Percentiles rank a stretch among this genome's conserved stretches.
Evolutionary conservation across 2,329 filamentous ascomycete species (phyloP).

Genomic region (Hypoxylon sp.): DNA sequence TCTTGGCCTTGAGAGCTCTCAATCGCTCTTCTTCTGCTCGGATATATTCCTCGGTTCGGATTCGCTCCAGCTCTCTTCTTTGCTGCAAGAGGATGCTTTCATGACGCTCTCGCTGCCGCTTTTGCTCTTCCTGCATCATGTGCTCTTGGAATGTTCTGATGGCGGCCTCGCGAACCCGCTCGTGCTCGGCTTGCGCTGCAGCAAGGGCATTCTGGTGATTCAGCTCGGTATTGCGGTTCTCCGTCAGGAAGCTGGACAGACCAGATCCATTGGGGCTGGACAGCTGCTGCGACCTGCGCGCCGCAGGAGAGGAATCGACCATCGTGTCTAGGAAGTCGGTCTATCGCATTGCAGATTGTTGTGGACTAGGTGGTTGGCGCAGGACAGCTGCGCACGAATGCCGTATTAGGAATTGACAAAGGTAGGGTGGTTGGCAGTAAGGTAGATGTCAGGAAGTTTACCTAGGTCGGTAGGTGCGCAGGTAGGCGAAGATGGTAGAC

Average conservation of each 20-base stretch:
- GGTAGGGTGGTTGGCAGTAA: too few relatives aligned
- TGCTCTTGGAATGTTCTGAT: conserved; percentile 58
- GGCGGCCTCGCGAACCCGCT: conserved; percentile 65
- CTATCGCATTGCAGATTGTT: conserved; percentile 34
- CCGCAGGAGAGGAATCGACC: conserved; percentile 54
- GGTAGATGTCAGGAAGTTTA: too few relatives aligned
- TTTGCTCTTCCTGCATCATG: conserved; percentile 34
- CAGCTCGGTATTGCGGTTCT: conserved; percentile 68
- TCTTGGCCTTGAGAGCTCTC: conserved; percentile 56
- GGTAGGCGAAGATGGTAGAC: neutral
- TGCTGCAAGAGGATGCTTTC: conserved; percentile 54
- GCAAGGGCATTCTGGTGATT: conserved; percentile 72
- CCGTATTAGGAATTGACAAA: neutral
- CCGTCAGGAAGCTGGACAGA: conserved; percentile 67
- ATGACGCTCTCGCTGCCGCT: neutral
- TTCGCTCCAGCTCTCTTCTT: conserved; percentile 55
- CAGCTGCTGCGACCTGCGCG: conserved; percentile 48
- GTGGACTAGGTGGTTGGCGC: conserved; percentile 1
- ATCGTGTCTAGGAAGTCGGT: conserved; percentile 43
- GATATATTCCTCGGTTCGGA: conserved; percentile 54
- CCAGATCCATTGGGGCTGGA: conserved; percentile 56
- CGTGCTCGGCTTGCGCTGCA: conserved; percentile 70
- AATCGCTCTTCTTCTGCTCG: conserved; percentile 58
- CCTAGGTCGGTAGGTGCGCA: neutral
- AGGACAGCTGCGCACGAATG: neutral